Evolutionary conservation across 148 eudicot genomes (phyloP).

Genomic region (Selenicereus undatus): DNA sequence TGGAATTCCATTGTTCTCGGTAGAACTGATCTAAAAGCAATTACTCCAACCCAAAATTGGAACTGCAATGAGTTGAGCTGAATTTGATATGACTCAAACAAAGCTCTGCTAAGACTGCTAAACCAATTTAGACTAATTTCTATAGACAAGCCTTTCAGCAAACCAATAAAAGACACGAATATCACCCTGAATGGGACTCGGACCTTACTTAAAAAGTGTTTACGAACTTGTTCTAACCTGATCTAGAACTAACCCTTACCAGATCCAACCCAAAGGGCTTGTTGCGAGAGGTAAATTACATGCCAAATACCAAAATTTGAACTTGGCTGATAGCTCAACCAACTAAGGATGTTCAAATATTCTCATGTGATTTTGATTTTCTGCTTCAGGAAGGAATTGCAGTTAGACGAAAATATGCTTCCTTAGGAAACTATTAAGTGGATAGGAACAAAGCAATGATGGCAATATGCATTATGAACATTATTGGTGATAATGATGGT

Average conservation of each 20-base stretch:
- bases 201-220: too few species aligned
- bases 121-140: not conserved
- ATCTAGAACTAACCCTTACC: not conserved
- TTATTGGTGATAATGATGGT: too few species aligned
- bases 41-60: not conserved
- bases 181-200: too few species aligned
- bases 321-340: not conserved
- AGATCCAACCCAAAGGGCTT: not conserved
- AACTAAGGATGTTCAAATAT: not conserved
- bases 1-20: not conserved
- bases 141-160: not conserved
- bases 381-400: slow-evolving; percentile 83
- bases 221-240: too few species aligned
- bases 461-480: slow-evolving; percentile 90
- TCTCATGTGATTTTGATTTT: not conserved
- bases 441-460: slow-evolving; percentile 99
- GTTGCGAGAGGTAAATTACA: not conserved
- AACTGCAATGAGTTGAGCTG: not conserved
- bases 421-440: slow-evolving; percentile 79
- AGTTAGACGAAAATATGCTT: slow-evolving; percentile 90
- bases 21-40: not conserved
- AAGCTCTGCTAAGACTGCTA: not conserved
- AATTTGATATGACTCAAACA: too few species aligned
- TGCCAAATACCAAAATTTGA: not conserved
- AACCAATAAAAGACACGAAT: not conserved